phyloP scores from a whole-genome alignment of 805 yeast genomes.

The Metschnikowia vanudenii region DNA sequence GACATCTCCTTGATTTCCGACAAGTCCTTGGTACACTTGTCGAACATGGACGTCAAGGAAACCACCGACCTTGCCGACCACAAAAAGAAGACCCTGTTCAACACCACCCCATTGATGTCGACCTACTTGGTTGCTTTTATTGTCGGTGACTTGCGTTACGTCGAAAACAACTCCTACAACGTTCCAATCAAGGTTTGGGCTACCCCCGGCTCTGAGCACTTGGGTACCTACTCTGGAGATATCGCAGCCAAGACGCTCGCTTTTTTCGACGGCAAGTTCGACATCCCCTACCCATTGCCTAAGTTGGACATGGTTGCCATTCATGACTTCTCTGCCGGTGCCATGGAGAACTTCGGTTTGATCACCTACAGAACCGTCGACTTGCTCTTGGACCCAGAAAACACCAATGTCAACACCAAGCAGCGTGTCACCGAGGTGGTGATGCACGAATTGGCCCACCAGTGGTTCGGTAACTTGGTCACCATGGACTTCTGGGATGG shows the following conservation, averaged over 20 bases:
- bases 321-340: constrained; percentile 83
- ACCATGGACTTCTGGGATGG: constrained; percentile 95
- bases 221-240: constrained; percentile 71
- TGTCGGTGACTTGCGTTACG: constrained; percentile 74
- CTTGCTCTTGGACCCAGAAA: constrained; percentile 66
- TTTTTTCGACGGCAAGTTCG: constrained; percentile 71
- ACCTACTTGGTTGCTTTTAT: constrained; percentile 84
- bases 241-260: constrained; percentile 72
- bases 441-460: constrained; percentile 87
- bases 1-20: constrained; percentile 61
- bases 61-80: constrained; percentile 42
- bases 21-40: constrained; percentile 55
- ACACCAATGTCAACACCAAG: constrained; percentile 60
- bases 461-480: constrained; percentile 88
- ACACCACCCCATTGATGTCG: constrained; percentile 79
- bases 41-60: constrained; percentile 64
- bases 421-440: constrained; percentile 83
- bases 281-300: constrained; percentile 74
- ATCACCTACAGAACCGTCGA: constrained; percentile 79
- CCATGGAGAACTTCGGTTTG: constrained; percentile 86
- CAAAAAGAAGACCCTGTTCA: constrained; percentile 59
- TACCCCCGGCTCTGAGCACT: constrained; percentile 70
- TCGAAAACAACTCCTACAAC: constrained; percentile 62
- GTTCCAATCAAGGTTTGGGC: constrained; percentile 80
- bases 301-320: constrained; percentile 81